Percentiles rank a stretch among this genome's conserved stretches.
These are phyloP conservation scores for Aspergillus sp. DNA, from an alignment of 2,329 filamentous ascomycete species.

Conservation along the genomic window DNA sequence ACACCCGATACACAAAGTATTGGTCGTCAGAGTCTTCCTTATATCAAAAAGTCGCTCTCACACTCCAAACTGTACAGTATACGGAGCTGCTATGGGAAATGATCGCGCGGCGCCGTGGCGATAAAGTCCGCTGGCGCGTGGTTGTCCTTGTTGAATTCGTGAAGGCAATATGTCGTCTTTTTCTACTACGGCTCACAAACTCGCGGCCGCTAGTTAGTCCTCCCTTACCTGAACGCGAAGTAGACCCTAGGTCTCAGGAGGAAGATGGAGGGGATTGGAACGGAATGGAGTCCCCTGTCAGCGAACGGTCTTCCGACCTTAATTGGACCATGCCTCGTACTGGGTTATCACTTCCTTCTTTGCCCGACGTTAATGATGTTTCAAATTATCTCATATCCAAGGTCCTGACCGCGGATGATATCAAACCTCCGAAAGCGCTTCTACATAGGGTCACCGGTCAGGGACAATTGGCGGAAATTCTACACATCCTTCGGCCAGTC, in stretches of 20 bases:
- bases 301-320: constrained; percentile 43
- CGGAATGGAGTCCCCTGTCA: constrained; percentile 46
- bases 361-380: constrained; percentile 80
- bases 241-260: constrained; percentile 63
- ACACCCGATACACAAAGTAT: constrained; percentile 64
- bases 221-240: constrained; percentile 80
- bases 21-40: constrained; percentile 62
- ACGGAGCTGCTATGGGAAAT: constrained; percentile 98
- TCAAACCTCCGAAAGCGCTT: constrained; percentile 84
- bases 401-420: constrained; percentile 91
- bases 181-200: constrained; percentile 79
- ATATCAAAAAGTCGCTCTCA: constrained; percentile 77
- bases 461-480: constrained; percentile 81
- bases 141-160: constrained; percentile 80
- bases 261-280: constrained; percentile 47
- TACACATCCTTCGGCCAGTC: constrained; percentile 87
- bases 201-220: constrained; percentile 80
- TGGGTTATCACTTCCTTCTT: constrained; percentile 75
- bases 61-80: constrained; percentile 88
- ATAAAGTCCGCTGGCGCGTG: constrained; percentile 79
- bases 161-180: constrained; percentile 79
- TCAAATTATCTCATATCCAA: constrained; percentile 84
- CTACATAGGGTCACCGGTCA: constrained; percentile 72
- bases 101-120: constrained; percentile 81
- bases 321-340: constrained; percentile 96